Base-by-base conservation (phyloP, 805 yeast species). In the Metschnikowia lunata region DNA sequence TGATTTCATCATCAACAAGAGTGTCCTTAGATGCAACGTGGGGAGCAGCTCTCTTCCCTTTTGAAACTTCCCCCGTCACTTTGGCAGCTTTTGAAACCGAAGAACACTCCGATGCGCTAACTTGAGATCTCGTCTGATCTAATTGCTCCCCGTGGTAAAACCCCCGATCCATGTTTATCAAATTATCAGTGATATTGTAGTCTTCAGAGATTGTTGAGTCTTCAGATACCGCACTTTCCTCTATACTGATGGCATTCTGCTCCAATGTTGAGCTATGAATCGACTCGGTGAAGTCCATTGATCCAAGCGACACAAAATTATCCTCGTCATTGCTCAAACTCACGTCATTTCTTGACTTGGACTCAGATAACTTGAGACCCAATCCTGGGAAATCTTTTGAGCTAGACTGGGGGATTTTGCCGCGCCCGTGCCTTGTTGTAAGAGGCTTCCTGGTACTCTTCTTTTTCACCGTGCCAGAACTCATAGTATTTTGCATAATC, bases 341-440 rank as follows among this genome's bases (percentile, higher is more conserved):
- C 31, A 39, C 32, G 8, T 15, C 32, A 35, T 26, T 39, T 9
- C 29, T 34, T 8, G 47, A 41, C 2, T 39, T 34, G 1, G 36
- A 32, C 18, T 41, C 39, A 9, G 38, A 11, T 11, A 48, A 30
- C n/a, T 30, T 42, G 12, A 48, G 39, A 4, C 49, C 49, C 38
- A 68, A 60, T 6, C 69, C 73, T 30, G 59, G 56, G 30, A 62
- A 47, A 39, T 61, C 56, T 4, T 50, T 49, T 10, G 62, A 52
- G 11, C 60, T 50, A 1, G 62, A 52, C 33, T 57, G 59, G 42
- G 53, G 52, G 34, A 61, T 50, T 37, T 47, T 35, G 3, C 62
- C 56, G 7, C 36, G 42, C 9, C 57, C 59, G 23, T 37, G 46
- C 8, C 30, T 43, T 1, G 55, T 53, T 5, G 43, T 26, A 6